Evolutionary conservation across 164 flowering plant genomes (phyloP).

Genomic region (Vitis amurensis): DNA sequence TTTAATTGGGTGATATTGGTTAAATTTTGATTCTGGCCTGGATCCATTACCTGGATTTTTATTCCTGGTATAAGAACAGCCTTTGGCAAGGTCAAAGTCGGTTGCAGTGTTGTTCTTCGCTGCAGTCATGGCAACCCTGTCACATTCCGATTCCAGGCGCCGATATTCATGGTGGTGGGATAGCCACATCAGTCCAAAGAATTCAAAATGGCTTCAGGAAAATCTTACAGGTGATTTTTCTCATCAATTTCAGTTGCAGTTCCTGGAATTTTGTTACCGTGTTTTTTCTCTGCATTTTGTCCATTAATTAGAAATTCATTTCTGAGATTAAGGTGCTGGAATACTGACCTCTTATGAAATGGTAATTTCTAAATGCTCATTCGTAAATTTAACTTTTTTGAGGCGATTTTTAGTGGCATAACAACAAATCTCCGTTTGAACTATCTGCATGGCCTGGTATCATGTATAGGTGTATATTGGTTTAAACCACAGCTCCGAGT

Average conservation of each 20-base stretch:
- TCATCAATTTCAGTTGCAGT: not conserved
- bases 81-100: conserved; percentile 29
- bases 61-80: conserved; percentile 32
- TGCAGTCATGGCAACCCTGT: conserved; percentile 52
- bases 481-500: too few species aligned
- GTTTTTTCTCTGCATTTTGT: not conserved
- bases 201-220: conserved; percentile 79
- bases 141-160: conserved; percentile 48
- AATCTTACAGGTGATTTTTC: conserved; percentile 57
- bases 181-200: conserved; percentile 74
- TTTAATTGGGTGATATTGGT: conserved; percentile 2
- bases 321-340: too few species aligned
- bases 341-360: too few species aligned
- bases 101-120: conserved; percentile 25
- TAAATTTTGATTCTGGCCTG: conserved; percentile 35
- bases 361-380: too few species aligned
- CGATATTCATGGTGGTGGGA: conserved; percentile 85
- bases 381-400: too few species aligned
- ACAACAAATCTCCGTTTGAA: too few species aligned
- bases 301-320: too few species aligned
- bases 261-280: not conserved
- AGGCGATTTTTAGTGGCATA: too few species aligned
- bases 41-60: conserved; percentile 23
- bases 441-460: too few species aligned
- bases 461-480: too few species aligned